Percentiles rank a stretch among this genome's conserved stretches.
Conservation (phyloP, 2,329 filamentous ascomycete species). For the Aspergillus alliaceus region DNA sequence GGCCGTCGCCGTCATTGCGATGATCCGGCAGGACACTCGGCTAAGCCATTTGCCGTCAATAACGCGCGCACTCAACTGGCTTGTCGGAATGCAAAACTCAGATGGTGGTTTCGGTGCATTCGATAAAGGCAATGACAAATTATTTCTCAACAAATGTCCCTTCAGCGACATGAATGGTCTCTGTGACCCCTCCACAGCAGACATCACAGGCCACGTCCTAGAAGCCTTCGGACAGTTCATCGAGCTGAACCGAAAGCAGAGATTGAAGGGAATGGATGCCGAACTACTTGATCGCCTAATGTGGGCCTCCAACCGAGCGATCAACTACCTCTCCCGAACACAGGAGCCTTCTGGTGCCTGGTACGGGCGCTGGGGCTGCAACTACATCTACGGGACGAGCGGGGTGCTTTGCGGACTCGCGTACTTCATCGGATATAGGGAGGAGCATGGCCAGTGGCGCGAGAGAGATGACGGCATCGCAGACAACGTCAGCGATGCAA, state of each 20-base stretch:
- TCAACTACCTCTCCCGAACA: conserved; percentile 8
- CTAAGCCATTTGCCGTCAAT: neutral
- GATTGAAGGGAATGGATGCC: neutral
- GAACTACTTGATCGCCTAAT: neutral
- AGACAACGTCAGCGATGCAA: neutral
- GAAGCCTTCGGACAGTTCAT: conserved; percentile 30
- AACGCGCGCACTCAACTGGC: conserved; percentile 22
- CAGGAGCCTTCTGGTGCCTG: conserved; percentile 26
- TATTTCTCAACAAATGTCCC: conserved; percentile 36
- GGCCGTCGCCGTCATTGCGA: conserved; percentile 27
- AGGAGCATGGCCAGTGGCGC: neutral
- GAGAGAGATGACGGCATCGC: too few relatives aligned
- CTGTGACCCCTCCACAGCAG: conserved; percentile 33
- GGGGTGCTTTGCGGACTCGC: conserved; percentile 28
- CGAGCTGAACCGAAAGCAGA: neutral
- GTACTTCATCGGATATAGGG: neutral
- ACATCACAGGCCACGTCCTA: conserved; percentile 33
- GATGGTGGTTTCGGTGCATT: conserved; percentile 41
- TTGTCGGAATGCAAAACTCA: conserved; percentile 35
- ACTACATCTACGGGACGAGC: conserved; percentile 37
- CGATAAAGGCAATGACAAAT: conserved; percentile 32
- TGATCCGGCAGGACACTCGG: conserved; percentile 25
- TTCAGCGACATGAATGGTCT: conserved; percentile 38
- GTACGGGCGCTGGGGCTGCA: conserved; percentile 34
- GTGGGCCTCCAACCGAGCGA: neutral